Percentiles rank a stretch among this genome's conserved stretches.
Evolutionary conservation across 805 yeast genomes (phyloP).

Genomic region (Teunomyces kruisii): DNA sequence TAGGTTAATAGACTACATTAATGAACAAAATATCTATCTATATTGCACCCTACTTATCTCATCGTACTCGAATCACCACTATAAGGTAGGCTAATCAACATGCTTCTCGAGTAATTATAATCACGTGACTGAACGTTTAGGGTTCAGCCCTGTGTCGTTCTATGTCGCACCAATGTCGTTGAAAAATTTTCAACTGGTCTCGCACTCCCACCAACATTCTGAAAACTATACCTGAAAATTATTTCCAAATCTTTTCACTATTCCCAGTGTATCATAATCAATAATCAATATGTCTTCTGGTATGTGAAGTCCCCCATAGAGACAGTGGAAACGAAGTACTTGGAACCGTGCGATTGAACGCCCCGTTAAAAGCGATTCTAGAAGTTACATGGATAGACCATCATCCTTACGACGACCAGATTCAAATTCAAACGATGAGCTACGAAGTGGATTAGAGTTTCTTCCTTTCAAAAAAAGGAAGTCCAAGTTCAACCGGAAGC

Average conservation of each 20-base stretch:
- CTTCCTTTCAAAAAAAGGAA: background rate
- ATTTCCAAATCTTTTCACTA: conserved; percentile 4
- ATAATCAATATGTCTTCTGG: conserved; percentile 18
- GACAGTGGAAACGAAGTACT: background rate
- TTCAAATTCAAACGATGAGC: conserved; percentile 1
- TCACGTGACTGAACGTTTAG: background rate
- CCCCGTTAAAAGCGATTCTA: background rate
- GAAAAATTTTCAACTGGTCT: conserved; percentile 6
- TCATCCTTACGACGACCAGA: background rate
- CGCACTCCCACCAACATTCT: conserved; percentile 5
- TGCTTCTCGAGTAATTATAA: background rate
- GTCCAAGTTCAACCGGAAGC: background rate
- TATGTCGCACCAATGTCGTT: conserved; percentile 4
- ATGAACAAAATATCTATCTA: background rate
- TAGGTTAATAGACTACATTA: conserved; percentile 35
- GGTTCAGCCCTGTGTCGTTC: conserved; percentile 3
- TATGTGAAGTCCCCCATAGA: conserved; percentile 10
- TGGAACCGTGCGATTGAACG: conserved; percentile 2
- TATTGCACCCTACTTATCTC: background rate
- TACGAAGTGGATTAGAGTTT: background rate
- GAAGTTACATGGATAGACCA: background rate
- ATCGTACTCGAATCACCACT: background rate
- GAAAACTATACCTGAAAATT: conserved; percentile 5
- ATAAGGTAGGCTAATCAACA: background rate
- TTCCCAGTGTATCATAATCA: conserved; percentile 13